phyloP scores from a whole-genome alignment of 148 eudicot species.

The Rhododendron vialii region DNA sequence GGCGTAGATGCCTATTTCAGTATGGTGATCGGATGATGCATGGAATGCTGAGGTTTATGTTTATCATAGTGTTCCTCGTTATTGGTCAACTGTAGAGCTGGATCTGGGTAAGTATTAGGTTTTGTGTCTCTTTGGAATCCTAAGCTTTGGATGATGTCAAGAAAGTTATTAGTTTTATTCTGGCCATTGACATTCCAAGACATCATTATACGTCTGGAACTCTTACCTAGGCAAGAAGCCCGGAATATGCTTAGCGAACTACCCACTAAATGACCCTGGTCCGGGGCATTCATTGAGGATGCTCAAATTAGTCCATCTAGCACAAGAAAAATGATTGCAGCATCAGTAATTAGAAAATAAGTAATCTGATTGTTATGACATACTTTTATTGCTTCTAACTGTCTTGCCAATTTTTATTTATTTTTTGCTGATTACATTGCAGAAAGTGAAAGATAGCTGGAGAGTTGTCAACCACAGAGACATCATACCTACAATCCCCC shows the following conservation, averaged over 20 bases:
- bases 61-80: background rate
- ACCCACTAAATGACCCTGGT: background rate
- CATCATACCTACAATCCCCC: constrained; percentile 96
- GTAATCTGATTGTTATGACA: background rate
- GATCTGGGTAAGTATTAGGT: background rate
- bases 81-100: background rate
- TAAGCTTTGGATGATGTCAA: background rate
- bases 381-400: background rate
- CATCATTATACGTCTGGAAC: background rate
- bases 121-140: background rate
- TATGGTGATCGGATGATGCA: background rate
- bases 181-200: background rate
- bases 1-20: background rate
- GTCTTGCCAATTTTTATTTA: background rate
- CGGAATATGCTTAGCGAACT: background rate
- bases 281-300: background rate
- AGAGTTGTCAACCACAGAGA: constrained; percentile 97
- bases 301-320: background rate
- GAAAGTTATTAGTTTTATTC: background rate
- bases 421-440: constrained; percentile 22
- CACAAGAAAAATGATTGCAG: background rate
- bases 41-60: background rate
- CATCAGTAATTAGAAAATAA: background rate
- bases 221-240: background rate
- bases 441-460: constrained; percentile 98